These are phyloP conservation scores for Dendryphion nanum DNA, from an alignment of 2,329 filamentous ascomycete genomes.

Conservation along the genomic window DNA sequence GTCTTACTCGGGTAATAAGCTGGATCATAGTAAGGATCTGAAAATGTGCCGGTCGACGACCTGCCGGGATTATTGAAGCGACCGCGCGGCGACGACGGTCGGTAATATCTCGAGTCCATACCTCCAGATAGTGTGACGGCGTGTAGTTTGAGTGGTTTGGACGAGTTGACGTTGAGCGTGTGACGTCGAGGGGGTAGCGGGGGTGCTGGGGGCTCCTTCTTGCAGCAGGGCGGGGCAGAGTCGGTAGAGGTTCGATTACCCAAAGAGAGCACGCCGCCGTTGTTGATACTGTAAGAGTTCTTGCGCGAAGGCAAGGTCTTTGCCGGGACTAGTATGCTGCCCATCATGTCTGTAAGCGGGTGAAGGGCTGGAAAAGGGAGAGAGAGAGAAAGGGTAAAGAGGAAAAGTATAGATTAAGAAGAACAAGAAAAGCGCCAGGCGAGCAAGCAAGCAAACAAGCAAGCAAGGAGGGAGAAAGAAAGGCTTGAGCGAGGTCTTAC, in stretches of 20 bases:
- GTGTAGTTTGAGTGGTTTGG: slow-evolving; percentile 16
- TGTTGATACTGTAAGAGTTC: slow-evolving; percentile 6
- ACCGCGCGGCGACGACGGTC: slow-evolving; percentile 33
- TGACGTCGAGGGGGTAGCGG: slow-evolving; percentile 15
- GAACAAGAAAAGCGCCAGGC: not conserved
- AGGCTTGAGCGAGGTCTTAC: slow-evolving; percentile 18
- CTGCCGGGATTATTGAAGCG: slow-evolving; percentile 32
- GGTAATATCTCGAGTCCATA: slow-evolving; percentile 37
- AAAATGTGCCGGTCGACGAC: slow-evolving; percentile 38
- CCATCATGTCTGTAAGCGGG: slow-evolving; percentile 32
- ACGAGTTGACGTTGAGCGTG: slow-evolving; percentile 3
- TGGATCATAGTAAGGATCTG: slow-evolving; percentile 31
- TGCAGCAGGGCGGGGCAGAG: not conserved
- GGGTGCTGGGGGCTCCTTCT: slow-evolving; percentile 11
- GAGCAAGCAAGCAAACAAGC: no score
- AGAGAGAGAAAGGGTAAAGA: slow-evolving; percentile 6
- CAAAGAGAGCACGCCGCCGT: not conserved
- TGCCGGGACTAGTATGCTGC: slow-evolving; percentile 32
- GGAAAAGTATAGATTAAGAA: slow-evolving; percentile 1
- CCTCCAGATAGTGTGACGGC: slow-evolving; percentile 17
- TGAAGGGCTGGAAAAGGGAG: slow-evolving; percentile 6
- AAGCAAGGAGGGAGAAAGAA: slow-evolving; percentile 8
- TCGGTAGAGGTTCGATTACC: not conserved
- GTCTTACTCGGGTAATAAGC: slow-evolving; percentile 22
- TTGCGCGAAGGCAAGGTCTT: slow-evolving; percentile 10